Conservation (phyloP, 768 basidiomycete genomes). For the Xanthoconium purpureum region DNA sequence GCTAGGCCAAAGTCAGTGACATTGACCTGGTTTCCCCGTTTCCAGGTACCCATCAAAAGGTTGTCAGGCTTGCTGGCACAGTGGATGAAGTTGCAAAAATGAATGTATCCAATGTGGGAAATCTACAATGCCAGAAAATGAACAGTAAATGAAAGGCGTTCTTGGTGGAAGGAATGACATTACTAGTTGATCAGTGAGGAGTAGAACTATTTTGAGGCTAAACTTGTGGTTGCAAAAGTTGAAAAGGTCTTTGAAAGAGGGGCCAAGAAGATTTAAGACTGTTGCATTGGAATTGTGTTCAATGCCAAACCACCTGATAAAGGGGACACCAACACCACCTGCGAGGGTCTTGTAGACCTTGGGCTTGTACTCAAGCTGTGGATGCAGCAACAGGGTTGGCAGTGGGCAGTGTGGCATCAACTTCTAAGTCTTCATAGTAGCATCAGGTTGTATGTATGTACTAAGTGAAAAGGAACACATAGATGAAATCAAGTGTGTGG, state of each 20-base stretch:
- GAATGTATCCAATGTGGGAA: conserved; percentile 98
- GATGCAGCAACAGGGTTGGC: too few relatives aligned
- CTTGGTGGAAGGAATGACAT: background rate
- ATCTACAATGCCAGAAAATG: conserved; percentile 51
- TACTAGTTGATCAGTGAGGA: conserved; percentile 95
- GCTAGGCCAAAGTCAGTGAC: conserved; percentile 98
- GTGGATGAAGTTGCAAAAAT: conserved; percentile 98
- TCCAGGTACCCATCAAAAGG: conserved; percentile 99
- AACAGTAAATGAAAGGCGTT: conserved; percentile 41
- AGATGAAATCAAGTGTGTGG: too few relatives aligned
- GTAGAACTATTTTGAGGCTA: conserved; percentile 91
- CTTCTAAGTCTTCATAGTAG: too few relatives aligned
- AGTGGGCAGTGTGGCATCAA: too few relatives aligned
- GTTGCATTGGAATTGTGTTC: conserved; percentile 99
- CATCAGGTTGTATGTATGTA: too few relatives aligned
- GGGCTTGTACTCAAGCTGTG: conserved; percentile 99
- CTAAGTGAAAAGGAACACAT: too few relatives aligned
- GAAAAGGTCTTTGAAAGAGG: conserved; percentile 87
- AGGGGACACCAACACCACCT: conserved; percentile 97
- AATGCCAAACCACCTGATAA: conserved; percentile 92
- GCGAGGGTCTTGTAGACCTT: conserved; percentile 97
- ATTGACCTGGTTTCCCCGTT: conserved; percentile 99
- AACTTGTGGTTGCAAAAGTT: conserved; percentile 98
- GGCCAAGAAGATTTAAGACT: conserved; percentile 95
- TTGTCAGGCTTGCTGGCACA: conserved; percentile 99